These are phyloP conservation scores for Neolentinus lepideus DNA, from an alignment of 1,284 basidiomycete species.

Conservation along the genomic window DNA sequence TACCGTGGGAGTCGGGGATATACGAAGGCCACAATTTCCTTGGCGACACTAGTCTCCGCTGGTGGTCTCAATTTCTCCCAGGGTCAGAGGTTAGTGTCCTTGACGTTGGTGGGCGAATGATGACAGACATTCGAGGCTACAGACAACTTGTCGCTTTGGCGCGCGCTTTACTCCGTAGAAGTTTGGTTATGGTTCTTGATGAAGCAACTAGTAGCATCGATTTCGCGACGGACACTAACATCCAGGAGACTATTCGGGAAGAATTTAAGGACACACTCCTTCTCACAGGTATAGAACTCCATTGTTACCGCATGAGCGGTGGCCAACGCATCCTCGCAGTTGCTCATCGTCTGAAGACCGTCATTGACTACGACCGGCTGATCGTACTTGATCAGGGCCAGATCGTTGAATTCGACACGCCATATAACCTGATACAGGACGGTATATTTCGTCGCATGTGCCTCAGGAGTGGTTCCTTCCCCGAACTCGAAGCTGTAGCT, in stretches of 20 bases:
- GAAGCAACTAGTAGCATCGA: slow-evolving; percentile 78
- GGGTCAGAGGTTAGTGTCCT: slow-evolving; percentile 62
- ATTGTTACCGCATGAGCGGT: background rate
- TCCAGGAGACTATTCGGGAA: slow-evolving; percentile 75
- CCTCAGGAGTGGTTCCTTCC: slow-evolving; percentile 71
- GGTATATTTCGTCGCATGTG: slow-evolving; percentile 80
- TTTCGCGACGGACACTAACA: slow-evolving; percentile 70
- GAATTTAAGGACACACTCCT: slow-evolving; percentile 63
- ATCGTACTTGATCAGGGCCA: slow-evolving; percentile 78
- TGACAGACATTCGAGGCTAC: too few relatives aligned
- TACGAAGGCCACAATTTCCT: slow-evolving; percentile 43
- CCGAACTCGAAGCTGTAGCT: slow-evolving; percentile 58
- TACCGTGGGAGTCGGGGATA: too few relatives aligned
- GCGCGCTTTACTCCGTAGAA: slow-evolving; percentile 67
- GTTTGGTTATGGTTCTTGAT: slow-evolving; percentile 76
- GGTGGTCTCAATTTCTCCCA: slow-evolving; percentile 82
- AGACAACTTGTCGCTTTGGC: slow-evolving; percentile 63
- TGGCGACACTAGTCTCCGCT: slow-evolving; percentile 69
- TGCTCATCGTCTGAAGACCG: slow-evolving; percentile 65
- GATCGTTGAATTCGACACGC: slow-evolving; percentile 80
- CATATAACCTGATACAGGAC: slow-evolving; percentile 62
- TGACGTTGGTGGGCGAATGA: too few relatives aligned
- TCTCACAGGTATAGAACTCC: slow-evolving; percentile 38
- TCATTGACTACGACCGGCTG: slow-evolving; percentile 75
- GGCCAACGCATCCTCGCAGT: slow-evolving; percentile 24